These are phyloP conservation scores for Aspergillus carbonarius DNA, from an alignment of 2,329 filamentous ascomycete genomes.

Conservation along the genomic window DNA sequence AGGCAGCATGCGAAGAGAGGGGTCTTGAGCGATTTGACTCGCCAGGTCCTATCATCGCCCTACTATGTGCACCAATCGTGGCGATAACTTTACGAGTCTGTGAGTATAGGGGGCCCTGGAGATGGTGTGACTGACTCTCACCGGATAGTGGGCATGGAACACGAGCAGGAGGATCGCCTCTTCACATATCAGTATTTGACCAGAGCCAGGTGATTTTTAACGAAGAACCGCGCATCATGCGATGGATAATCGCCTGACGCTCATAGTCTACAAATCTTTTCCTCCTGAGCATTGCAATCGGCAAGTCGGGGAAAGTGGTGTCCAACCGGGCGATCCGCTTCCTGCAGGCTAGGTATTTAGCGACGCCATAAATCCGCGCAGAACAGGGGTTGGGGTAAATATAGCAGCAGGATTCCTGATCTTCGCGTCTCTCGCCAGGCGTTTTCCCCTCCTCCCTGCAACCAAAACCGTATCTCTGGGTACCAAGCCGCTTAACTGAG, in stretches of 20 bases:
- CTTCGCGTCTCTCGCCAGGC: conserved; percentile 6
- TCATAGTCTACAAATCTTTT: not conserved
- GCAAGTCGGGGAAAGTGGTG: not conserved
- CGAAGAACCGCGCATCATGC: conserved; percentile 3
- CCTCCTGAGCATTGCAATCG: not conserved
- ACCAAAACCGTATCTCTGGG: conserved; percentile 34
- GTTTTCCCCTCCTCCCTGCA: conserved; percentile 26
- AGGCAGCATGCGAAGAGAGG: not conserved
- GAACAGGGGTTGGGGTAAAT: conserved; percentile 25
- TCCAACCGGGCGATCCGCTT: conserved; percentile 9
- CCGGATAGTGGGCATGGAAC: not conserved
- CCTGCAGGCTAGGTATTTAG: conserved; percentile 4
- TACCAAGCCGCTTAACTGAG: conserved; percentile 16
- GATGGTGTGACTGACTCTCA: conserved; percentile 10
- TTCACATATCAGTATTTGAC: not conserved
- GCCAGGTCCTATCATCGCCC: not conserved
- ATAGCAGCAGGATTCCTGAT: conserved; percentile 24
- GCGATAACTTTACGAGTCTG: not conserved
- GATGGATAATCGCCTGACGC: not conserved
- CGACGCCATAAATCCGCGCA: conserved; percentile 8
- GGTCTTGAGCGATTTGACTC: not conserved
- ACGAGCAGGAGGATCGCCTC: conserved; percentile 6
- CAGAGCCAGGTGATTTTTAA: not conserved
- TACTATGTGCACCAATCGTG: conserved; percentile 6
- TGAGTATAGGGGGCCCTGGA: conserved; percentile 5